Conservation (phyloP, 2,329 filamentous ascomycete species). For the Rutstroemia sp. region DNA sequence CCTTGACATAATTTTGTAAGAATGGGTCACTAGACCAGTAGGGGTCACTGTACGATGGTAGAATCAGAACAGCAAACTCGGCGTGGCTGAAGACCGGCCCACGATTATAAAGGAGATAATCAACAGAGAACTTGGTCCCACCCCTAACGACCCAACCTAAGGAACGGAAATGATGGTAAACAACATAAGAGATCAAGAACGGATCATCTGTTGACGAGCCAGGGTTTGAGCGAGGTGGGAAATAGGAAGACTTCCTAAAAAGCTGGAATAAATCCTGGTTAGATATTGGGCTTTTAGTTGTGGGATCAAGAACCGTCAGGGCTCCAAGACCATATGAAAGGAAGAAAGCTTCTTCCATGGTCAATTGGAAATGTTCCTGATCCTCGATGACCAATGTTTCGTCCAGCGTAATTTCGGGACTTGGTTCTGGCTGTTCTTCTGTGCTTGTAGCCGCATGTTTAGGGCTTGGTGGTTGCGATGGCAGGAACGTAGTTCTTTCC, state of each 20-base stretch:
- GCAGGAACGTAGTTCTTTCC: conserved; percentile 55
- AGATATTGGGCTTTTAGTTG: conserved; percentile 29
- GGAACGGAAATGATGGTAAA: conserved; percentile 94
- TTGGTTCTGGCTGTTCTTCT: conserved; percentile 3
- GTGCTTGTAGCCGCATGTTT: conserved; percentile 11
- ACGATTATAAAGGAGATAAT: conserved; percentile 89
- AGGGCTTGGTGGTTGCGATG: conserved; percentile 35
- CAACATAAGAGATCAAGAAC: conserved; percentile 80
- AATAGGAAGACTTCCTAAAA: conserved; percentile 55
- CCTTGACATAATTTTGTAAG: conserved; percentile 43
- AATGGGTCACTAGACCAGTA: conserved; percentile 56
- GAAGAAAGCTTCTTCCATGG: conserved; percentile 87
- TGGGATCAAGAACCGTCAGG: conserved; percentile 53
- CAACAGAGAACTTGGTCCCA: conserved; percentile 90
- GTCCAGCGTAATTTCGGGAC: conserved; percentile 1
- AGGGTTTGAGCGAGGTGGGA: conserved; percentile 44
- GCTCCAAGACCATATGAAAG: conserved; percentile 73
- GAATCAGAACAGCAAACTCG: conserved; percentile 78
- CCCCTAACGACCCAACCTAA: conserved; percentile 90
- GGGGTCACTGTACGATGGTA: conserved; percentile 71
- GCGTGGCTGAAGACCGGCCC: conserved; percentile 93
- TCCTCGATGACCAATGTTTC: conserved; percentile 35
- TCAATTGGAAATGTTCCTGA: conserved; percentile 87
- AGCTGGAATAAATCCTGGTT: conserved; percentile 3
- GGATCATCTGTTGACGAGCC: conserved; percentile 65